Percentiles rank a stretch among this genome's conserved stretches.
Evolutionary conservation across 805 yeast genomes (phyloP).

Genomic region (Dipodascopsis uninucleata): DNA sequence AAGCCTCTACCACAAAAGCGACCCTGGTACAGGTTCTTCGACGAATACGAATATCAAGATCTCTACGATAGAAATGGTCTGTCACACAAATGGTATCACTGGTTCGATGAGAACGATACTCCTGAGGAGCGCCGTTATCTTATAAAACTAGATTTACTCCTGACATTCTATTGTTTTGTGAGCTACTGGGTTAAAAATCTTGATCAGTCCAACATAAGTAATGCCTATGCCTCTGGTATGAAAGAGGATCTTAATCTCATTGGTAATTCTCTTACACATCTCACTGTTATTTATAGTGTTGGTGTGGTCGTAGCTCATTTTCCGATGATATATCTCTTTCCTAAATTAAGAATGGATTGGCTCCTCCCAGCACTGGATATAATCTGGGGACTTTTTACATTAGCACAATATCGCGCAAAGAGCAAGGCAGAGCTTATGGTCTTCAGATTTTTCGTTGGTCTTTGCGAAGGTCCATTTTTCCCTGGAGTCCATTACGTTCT

Average conservation of each 20-base stretch:
- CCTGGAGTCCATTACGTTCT: conserved; percentile 48
- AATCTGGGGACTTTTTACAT: conserved; percentile 65
- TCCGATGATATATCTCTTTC: conserved; percentile 57
- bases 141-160: conserved; percentile 52
- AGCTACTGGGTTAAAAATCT: conserved; percentile 68
- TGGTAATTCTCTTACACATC: conserved; percentile 59
- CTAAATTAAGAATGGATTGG: conserved; percentile 53
- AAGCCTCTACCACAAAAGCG: conserved; percentile 17
- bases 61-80: conserved; percentile 17
- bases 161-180: conserved; percentile 54
- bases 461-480: conserved; percentile 59
- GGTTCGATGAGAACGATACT: conserved; percentile 53
- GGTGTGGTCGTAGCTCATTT: conserved; percentile 60
- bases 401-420: conserved; percentile 50
- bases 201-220: conserved; percentile 53
- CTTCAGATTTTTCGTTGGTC: conserved; percentile 62
- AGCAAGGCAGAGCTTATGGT: conserved; percentile 54
- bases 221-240: conserved; percentile 67
- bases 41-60: conserved; percentile 25
- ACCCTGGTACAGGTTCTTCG: conserved; percentile 21
- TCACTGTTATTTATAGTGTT: conserved; percentile 55
- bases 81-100: conserved; percentile 33
- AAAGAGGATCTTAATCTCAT: conserved; percentile 50
- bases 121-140: conserved; percentile 47
- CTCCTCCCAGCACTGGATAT: conserved; percentile 55